These are phyloP conservation scores for Tetragonia tetragonoides DNA, from an alignment of 148 eudicot species.

Conservation along the genomic window DNA sequence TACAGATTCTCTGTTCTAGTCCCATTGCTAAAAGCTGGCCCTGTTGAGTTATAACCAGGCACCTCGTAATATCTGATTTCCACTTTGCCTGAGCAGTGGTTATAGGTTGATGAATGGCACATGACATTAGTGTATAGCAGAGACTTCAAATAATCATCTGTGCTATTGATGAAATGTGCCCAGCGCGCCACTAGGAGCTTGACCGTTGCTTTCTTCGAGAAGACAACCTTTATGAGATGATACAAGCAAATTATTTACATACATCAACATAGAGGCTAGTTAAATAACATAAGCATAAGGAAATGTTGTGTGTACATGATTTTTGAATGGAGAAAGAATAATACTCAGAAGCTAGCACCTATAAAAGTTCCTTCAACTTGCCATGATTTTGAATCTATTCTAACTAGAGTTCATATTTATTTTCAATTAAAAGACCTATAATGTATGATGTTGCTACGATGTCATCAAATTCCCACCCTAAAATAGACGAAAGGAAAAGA, in stretches of 20 bases:
- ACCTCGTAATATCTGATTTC: constrained; percentile 82
- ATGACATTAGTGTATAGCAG: constrained; percentile 71
- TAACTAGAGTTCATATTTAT: background rate
- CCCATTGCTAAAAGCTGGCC: constrained; percentile 64
- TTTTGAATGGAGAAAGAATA: background rate
- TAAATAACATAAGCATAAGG: background rate
- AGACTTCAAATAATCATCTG: constrained; percentile 76
- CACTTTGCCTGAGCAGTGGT: constrained; percentile 68
- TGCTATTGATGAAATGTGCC: constrained; percentile 69
- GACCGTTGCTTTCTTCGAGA: constrained; percentile 79
- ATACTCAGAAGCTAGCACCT: background rate
- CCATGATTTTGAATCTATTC: background rate
- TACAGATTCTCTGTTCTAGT: constrained; percentile 54
- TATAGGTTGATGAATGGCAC: constrained; percentile 74
- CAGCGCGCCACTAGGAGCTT: constrained; percentile 75
- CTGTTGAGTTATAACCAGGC: constrained; percentile 73
- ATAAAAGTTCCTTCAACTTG: background rate
- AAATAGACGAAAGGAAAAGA: too few relatives aligned
- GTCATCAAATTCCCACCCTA: background rate
- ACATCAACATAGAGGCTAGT: background rate
- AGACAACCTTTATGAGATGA: constrained; percentile 51
- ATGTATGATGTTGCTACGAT: background rate
- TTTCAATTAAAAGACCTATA: background rate
- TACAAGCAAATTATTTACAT: background rate
- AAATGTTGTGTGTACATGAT: background rate